phyloP scores from a whole-genome alignment of 768 basidiomycete genomes.

The Imleria badia region DNA sequence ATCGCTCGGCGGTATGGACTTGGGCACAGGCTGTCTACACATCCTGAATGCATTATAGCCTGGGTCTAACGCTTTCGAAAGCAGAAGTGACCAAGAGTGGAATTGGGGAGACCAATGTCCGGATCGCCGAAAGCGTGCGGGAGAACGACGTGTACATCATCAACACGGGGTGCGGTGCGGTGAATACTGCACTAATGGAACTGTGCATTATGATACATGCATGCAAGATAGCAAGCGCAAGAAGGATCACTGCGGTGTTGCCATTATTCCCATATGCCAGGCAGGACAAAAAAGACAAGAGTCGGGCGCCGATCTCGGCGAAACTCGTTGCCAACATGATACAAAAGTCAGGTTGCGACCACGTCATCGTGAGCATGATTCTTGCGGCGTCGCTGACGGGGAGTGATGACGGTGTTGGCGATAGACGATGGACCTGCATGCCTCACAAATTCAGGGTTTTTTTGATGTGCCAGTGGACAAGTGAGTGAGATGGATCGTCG shows the following conservation, averaged over 20 bases:
- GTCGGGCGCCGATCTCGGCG: conserved; percentile 94
- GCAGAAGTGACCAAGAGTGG: conserved; percentile 87
- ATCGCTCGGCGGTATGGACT: conserved; percentile 79
- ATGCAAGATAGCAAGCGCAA: conserved; percentile 98
- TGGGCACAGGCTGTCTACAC: conserved; percentile 10
- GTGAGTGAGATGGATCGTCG: conserved; percentile 51
- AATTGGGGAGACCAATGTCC: conserved; percentile 89
- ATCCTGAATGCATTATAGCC: conserved; percentile 49
- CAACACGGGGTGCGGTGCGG: conserved; percentile 82
- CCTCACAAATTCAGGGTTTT: conserved; percentile 99
- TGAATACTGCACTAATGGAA: conserved; percentile 97
- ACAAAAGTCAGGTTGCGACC: conserved; percentile 89
- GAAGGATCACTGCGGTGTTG: conserved; percentile 96
- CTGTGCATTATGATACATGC: conserved; percentile 99
- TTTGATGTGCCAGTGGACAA: conserved; percentile 99
- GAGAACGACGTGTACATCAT: conserved; percentile 99
- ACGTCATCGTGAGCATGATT: conserved; percentile 79
- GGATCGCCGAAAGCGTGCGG: conserved; percentile 92
- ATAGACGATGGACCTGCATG: conserved; percentile 98
- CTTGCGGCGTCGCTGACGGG: neutral
- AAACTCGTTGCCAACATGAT: conserved; percentile 99
- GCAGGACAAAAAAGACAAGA: conserved; percentile 99
- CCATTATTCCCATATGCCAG: conserved; percentile 96
- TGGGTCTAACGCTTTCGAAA: conserved; percentile 85
- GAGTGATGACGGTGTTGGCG: conserved; percentile 3